Evolutionary conservation across 768 basidiomycete species (phyloP), one percentile per base, ranked within the genome.

Genomic region (Phaeotremella fagi): DNA sequence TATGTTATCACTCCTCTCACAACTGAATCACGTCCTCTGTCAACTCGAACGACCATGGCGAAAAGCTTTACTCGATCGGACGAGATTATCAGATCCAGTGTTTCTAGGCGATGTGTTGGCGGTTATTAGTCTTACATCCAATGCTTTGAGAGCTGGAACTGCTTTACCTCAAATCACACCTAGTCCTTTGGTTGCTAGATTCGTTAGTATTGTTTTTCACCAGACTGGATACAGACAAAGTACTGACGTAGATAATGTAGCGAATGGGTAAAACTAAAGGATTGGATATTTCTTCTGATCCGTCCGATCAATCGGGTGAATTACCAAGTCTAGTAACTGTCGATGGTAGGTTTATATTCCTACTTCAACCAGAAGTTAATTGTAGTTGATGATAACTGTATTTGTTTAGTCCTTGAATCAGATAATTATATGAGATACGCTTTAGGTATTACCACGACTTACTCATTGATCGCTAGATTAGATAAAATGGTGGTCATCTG

Each of bases 81-180:
- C 87, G 0, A 78, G 87, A 11, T 80, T 92, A 54, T 76, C 84
- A 29, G 88, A 91, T 66, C 79, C 84, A 0, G 82, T 84, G 58
- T 91, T 91, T 60, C 83, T 90, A 58, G 90, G 89, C 1, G 88
- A 90, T 51, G 79, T 89, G 5, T 78, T 91, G 3, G 86, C 88
- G 9, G 86, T 90, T 5, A 83, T 90, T 53, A 85, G 86, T 85
- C 82, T 92, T 80, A 83, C 88, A 50, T 85, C 88, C 0, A 84
- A 83, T 0, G 80, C 87, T 6, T 76, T 92, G 16, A 80, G 85
- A 15, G 84, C 85, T 0, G 88, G 87, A 3, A 77, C 76, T 5
- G 83, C 90, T 0, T 77, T 92, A 2, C 89, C 89, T 0, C 89
- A 91, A 65, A 86, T 91, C 49, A 90, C 88, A 2, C 88, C 90